A percentile compares a stretch with the other conserved stretches of the same genome.
Conservation (phyloP, 768 basidiomycete genomes). For the Rhodotorula paludigena region DNA sequence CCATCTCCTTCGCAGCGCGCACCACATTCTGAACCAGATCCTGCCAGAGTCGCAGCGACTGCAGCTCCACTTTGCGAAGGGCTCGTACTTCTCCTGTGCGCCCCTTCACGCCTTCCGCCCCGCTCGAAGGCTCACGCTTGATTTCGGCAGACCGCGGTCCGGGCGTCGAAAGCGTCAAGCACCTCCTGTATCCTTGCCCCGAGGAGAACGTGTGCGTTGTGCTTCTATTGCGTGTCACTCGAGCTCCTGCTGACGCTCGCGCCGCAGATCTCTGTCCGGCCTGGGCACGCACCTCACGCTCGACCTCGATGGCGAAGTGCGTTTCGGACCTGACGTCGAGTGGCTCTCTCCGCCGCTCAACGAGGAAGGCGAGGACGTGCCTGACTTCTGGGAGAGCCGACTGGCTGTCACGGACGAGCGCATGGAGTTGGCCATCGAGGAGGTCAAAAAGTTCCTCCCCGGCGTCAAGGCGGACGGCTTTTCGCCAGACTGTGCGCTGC, state of each 20-base stretch:
- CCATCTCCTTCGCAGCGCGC: conserved; percentile 29
- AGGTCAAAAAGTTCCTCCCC: conserved; percentile 71
- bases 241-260: background rate
- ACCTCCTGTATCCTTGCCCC: conserved; percentile 89
- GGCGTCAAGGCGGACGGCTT: conserved; percentile 59
- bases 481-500: conserved; percentile 70
- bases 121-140: background rate
- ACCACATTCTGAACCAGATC: conserved; percentile 41
- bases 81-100: conserved; percentile 72
- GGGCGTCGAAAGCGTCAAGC: conserved; percentile 61
- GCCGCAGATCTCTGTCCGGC: conserved; percentile 58
- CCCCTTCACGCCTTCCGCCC: background rate
- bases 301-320: conserved; percentile 74
- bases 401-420: conserved; percentile 60
- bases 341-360: conserved; percentile 59
- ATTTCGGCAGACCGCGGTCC: conserved; percentile 58
- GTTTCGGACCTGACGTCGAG: conserved; percentile 89
- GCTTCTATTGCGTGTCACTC: background rate
- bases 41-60: conserved; percentile 26
- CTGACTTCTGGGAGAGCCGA: conserved; percentile 71
- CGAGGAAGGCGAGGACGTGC: conserved; percentile 50
- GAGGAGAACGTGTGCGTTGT: conserved; percentile 42
- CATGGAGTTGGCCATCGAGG: conserved; percentile 61
- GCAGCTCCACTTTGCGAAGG: conserved; percentile 67
- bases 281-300: conserved; percentile 81